Evolutionary conservation across 2,329 filamentous ascomycete species (phyloP), one percentile per base, ranked within the genome.

Genomic region (Colletotrichum sp.): DNA sequence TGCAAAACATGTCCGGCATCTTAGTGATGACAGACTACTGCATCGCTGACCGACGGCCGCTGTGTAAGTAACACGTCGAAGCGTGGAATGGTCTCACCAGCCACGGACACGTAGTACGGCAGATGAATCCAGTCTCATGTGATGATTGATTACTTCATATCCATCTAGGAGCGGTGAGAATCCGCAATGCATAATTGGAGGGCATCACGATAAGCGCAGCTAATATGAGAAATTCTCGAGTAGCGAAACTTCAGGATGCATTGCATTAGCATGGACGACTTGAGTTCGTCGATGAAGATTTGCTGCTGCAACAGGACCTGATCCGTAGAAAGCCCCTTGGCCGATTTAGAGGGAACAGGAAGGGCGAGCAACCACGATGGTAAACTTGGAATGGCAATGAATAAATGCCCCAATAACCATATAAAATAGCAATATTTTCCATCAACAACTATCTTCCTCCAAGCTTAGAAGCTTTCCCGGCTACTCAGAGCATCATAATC

Each of bases 381-480:
- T 12, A 34, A 34, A 34, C 33, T 34, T 34, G 13, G 33, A 34
- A 13, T 13, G 33, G 33, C 33, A 34, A 34, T 34, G 12, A 34
- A 51, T 16, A 12, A 51, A 18, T 57, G n/a, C 78, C 63, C 72
- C 78, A 8, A 79, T 70, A 21, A 79, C 75, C 16, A 54, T 54
- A 12, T 54, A 6, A n/a, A 6, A 54, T 4, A 54, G 18, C 8
- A 54, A 24, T 13, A n/a, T 6, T 24, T 1, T 11, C 11, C 11
- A n/a, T 24, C n/a, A 54, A n/a, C n/a, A 24, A 24, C 47, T 13
- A 24, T n/a, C 11, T 34, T 12, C 33, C 33, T 34, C 33, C 11
- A 27, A 55, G 11, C n/a, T 27, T 15, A 38, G 51, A 16, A 55
- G 24, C 13, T n/a, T 13, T 29, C 27, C 24, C 27, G 24, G 16